Conservation (phyloP, 1,139 yeast genomes). For the Kodamaea sp. region DNA sequence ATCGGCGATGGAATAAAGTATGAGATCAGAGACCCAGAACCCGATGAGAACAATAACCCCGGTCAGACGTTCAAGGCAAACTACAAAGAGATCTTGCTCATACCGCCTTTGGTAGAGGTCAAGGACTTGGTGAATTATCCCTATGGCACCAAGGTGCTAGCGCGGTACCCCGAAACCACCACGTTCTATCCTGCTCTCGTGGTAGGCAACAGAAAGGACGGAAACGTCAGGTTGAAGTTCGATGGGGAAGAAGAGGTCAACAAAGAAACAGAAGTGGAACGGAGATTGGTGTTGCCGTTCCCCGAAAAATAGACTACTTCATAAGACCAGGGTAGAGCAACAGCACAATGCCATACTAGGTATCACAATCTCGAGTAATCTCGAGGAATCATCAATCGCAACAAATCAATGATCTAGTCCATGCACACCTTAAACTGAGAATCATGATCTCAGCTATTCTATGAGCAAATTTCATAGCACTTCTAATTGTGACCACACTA, state of each 20-base stretch:
- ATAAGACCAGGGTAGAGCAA: too few relatives aligned
- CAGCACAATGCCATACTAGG: too few relatives aligned
- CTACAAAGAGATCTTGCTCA: conserved; percentile 74
- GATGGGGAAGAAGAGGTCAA: conserved; percentile 98
- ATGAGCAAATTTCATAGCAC: too few relatives aligned
- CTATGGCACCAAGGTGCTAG: conserved; percentile 79
- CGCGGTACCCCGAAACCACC: conserved; percentile 96
- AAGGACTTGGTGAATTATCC: conserved; percentile 60
- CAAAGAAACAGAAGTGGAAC: conserved; percentile 90
- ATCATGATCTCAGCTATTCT: too few relatives aligned
- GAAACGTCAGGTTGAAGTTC: conserved; percentile 75
- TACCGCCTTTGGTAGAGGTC: conserved; percentile 54
- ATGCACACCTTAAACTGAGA: too few relatives aligned
- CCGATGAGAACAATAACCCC: conserved; percentile 88
- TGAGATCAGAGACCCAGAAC: conserved; percentile 96
- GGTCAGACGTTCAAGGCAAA: conserved; percentile 86
- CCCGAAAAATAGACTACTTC: conserved; percentile 51
- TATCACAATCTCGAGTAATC: too few relatives aligned
- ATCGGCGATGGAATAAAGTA: conserved; percentile 74
- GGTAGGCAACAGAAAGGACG: conserved; percentile 73
- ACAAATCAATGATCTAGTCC: too few relatives aligned
- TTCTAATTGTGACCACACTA: too few relatives aligned
- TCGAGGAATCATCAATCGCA: too few relatives aligned
- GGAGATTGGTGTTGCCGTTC: conserved; percentile 78
- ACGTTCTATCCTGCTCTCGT: conserved; percentile 96